Conservation (phyloP, 2,329 filamentous ascomycete species). For the Monosporascus cannonballus region DNA sequence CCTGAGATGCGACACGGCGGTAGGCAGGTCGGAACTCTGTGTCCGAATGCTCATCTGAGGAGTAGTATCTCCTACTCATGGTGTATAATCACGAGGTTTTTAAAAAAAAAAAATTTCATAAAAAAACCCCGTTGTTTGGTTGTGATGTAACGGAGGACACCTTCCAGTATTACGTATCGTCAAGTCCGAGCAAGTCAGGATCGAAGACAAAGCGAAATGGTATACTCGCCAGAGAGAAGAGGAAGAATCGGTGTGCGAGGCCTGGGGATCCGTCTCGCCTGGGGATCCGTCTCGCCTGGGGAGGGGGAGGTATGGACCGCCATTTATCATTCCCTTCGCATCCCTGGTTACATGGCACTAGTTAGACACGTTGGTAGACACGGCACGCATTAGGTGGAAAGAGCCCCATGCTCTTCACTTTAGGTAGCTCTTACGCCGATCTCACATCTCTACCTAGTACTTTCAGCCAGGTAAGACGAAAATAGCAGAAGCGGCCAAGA, state of each 20-base stretch:
- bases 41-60: constrained; percentile 50
- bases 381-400: too few species aligned
- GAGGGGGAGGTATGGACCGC: neutral
- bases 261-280: neutral
- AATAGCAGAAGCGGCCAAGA: too few species aligned
- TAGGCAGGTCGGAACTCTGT: constrained; percentile 43
- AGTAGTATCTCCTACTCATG: constrained; percentile 26
- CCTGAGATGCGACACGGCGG: constrained; percentile 32
- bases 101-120: too few species aligned
- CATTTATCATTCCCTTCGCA: neutral
- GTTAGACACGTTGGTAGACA: neutral
- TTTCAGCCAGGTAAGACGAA: too few species aligned
- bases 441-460: too few species aligned
- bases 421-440: too few species aligned
- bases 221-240: neutral
- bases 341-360: neutral
- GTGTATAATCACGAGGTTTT: neutral
- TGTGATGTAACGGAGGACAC: too few species aligned
- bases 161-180: neutral
- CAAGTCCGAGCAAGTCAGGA: neutral
- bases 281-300: neutral
- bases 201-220: neutral
- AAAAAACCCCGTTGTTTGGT: too few species aligned
- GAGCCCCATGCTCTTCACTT: too few species aligned
- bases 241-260: neutral